Percentiles rank a stretch among this genome's conserved stretches.
phyloP scores from a whole-genome alignment of 2,329 filamentous ascomycete genomes.

The Hymenoscyphus occultus region DNA sequence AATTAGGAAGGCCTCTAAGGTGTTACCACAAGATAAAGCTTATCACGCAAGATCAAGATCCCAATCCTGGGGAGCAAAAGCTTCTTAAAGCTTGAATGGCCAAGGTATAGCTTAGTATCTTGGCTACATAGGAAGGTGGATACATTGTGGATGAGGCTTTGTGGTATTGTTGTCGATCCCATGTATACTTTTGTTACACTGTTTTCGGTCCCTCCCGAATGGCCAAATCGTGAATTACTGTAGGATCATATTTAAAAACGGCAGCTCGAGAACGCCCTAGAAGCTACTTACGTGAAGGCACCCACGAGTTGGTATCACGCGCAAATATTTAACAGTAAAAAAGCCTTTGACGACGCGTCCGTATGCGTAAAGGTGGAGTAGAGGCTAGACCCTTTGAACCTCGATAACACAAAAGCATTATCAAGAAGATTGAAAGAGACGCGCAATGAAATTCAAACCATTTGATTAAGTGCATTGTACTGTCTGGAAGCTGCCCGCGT shows the following conservation, averaged over 20 bases:
- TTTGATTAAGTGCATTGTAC: background rate
- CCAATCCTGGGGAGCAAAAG: background rate
- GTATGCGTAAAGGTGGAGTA: background rate
- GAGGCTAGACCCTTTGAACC: background rate
- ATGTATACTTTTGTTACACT: background rate
- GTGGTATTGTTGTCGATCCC: background rate
- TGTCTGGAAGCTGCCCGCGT: background rate
- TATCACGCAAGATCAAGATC: conserved; percentile 6
- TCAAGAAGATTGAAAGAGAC: background rate
- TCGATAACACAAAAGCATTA: background rate
- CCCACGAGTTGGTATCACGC: background rate
- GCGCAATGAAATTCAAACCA: background rate
- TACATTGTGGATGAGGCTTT: too few species aligned
- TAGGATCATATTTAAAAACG: background rate
- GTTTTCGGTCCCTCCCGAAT: background rate
- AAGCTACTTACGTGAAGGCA: background rate
- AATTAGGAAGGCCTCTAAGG: conserved; percentile 18
- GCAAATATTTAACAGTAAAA: background rate
- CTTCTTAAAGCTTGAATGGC: conserved; percentile 10
- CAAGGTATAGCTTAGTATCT: background rate
- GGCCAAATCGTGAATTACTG: background rate
- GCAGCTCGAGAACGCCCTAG: background rate
- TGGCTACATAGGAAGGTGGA: conserved; percentile 9
- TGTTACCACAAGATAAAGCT: conserved; percentile 10
- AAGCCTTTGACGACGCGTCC: background rate